These are phyloP conservation scores for Salix purpurea DNA, from an alignment of 345 rosid genomes.

Conservation along the genomic window DNA sequence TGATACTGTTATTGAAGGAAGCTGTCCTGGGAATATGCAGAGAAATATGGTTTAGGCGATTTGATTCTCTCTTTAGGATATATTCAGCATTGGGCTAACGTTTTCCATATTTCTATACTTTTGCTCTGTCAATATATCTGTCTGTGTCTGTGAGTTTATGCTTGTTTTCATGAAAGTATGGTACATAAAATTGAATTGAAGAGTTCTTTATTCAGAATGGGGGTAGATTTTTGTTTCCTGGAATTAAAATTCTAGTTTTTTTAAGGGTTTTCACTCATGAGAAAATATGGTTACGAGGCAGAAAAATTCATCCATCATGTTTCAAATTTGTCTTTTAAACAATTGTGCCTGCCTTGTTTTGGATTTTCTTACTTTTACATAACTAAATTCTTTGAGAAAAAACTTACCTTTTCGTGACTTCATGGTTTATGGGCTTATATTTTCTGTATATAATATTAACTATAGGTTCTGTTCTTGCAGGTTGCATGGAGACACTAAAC, in stretches of 20 bases:
- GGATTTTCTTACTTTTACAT: neutral
- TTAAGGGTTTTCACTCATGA: neutral
- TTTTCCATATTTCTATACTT: neutral
- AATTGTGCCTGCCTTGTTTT: neutral
- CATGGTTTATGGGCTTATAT: neutral
- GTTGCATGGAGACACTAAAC: slow-evolving; percentile 30
- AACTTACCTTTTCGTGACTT: neutral
- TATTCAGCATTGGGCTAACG: neutral
- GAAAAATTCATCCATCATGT: neutral
- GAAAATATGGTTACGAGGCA: neutral
- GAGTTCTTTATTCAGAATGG: neutral
- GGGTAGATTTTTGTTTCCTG: neutral
- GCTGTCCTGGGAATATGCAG: neutral
- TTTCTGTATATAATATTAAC: no score
- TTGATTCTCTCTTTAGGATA: slow-evolving; percentile 2
- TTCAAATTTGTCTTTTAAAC: neutral
- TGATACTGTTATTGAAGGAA: neutral
- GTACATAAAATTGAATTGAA: neutral
- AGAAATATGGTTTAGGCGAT: neutral
- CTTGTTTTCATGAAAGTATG: neutral
- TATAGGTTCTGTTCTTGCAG: slow-evolving; percentile 34
- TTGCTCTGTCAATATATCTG: neutral
- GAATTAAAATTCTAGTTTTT: neutral
- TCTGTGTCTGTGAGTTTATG: neutral
- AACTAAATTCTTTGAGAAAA: neutral